Evolutionary conservation across 116 monocot genomes (phyloP).

Genomic region (Phalaenopsis hybrid): DNA sequence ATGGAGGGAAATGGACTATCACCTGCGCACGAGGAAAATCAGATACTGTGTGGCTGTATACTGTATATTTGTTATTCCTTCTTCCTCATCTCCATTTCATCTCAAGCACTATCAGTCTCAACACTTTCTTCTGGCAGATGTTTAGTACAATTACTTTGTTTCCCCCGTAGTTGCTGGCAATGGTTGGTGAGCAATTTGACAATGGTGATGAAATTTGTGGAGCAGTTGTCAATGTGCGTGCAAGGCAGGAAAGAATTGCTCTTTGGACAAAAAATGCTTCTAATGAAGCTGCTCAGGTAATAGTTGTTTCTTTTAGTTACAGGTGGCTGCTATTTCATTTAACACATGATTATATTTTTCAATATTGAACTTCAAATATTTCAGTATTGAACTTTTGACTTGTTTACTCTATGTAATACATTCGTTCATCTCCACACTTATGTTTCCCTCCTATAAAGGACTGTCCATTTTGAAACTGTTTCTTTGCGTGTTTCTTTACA

Average conservation of each 20-base stretch:
- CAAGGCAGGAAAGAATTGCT: slow-evolving; percentile 52
- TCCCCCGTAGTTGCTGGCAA: slow-evolving; percentile 43
- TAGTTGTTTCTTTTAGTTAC: not conserved
- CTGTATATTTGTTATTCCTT: slow-evolving; percentile 26
- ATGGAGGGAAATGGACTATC: slow-evolving; percentile 78
- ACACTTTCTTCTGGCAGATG: not conserved
- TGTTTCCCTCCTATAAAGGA: no score
- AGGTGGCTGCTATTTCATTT: not conserved
- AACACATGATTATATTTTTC: no score
- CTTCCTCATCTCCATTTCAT: not conserved
- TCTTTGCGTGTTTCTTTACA: no score
- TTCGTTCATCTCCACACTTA: no score
- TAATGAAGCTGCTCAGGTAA: slow-evolving; percentile 70
- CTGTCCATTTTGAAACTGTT: no score
- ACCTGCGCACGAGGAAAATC: slow-evolving; percentile 42
- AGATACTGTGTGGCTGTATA: slow-evolving; percentile 65
- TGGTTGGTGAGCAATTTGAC: slow-evolving; percentile 83
- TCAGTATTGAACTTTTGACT: no score
- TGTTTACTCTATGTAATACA: no score
- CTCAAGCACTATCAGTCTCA: not conserved
- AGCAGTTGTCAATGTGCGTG: slow-evolving; percentile 67
- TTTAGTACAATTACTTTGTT: not conserved
- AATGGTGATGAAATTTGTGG: slow-evolving; percentile 79
- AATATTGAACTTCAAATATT: no score
- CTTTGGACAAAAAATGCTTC: slow-evolving; percentile 71